Evolutionary conservation across 1,284 basidiomycete species (phyloP).

Genomic region (Xerocomus nothofagi): DNA sequence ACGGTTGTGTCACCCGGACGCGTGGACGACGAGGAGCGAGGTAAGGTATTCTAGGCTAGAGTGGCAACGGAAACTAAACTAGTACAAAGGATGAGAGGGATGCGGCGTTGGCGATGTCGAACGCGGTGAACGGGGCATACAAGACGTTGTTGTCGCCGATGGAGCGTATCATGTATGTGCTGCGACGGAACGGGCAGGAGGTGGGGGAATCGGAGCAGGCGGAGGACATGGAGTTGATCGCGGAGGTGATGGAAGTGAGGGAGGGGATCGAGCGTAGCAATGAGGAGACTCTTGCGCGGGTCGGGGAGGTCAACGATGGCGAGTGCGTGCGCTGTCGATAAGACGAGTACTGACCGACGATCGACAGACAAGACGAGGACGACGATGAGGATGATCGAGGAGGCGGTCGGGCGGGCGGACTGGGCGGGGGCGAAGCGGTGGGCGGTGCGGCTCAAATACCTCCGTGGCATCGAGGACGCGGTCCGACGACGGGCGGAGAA

Average conservation of each 20-base stretch:
- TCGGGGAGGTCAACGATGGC: constrained; percentile 66
- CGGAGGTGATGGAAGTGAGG: constrained; percentile 79
- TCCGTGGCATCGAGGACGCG: constrained; percentile 72
- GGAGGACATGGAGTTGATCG: constrained; percentile 72
- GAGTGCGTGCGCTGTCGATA: constrained; percentile 25
- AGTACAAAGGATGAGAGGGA: constrained; percentile 53
- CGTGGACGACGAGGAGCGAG: constrained; percentile 63
- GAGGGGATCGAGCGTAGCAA: constrained; percentile 76
- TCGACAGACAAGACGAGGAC: constrained; percentile 53
- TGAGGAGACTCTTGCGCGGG: constrained; percentile 43
- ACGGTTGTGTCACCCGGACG: constrained; percentile 77
- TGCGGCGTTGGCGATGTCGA: constrained; percentile 64
- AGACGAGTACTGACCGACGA: constrained; percentile 3
- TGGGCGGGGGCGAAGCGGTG: constrained; percentile 59
- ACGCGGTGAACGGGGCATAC: constrained; percentile 76
- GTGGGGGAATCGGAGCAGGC: constrained; percentile 75
- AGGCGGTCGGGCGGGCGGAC: constrained; percentile 51
- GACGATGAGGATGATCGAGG: constrained; percentile 49
- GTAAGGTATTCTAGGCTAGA: constrained; percentile 23
- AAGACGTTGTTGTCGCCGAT: constrained; percentile 65
- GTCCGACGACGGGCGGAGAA: constrained; percentile 50
- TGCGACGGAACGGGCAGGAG: constrained; percentile 59
- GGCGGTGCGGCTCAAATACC: constrained; percentile 75
- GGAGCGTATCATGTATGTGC: constrained; percentile 68
- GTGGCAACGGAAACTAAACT: constrained; percentile 11